Percentiles rank a stretch among this genome's conserved stretches.
These are phyloP conservation scores for Neurospora crassa DNA, from an alignment of 2,329 filamentous ascomycete species.

Conservation along the genomic window DNA sequence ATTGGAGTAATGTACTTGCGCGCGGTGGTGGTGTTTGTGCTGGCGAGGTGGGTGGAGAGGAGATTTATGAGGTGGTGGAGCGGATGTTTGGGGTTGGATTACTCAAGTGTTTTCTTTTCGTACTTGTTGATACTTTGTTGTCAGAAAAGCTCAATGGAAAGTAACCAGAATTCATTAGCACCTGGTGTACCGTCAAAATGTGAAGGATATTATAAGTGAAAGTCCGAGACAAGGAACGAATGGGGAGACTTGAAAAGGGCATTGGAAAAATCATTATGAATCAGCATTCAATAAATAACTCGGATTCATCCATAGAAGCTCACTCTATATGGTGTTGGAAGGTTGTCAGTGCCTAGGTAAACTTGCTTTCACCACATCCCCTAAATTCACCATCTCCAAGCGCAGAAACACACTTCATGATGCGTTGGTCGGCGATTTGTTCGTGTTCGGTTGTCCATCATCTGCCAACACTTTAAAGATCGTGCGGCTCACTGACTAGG, in stretches of 20 bases:
- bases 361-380: background rate
- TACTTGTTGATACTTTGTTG: no score
- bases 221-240: background rate
- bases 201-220: no score
- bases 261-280: background rate
- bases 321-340: background rate
- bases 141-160: no score
- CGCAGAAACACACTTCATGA: background rate
- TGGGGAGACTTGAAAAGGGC: background rate
- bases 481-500: background rate
- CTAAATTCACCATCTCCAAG: background rate
- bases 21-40: slow-evolving; percentile 36
- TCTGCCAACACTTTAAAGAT: background rate
- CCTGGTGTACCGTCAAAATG: no score
- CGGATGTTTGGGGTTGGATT: no score
- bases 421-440: background rate
- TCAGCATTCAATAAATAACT: background rate
- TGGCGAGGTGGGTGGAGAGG: slow-evolving; percentile 37
- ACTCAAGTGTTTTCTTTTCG: no score
- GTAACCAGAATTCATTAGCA: no score
- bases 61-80: slow-evolving; percentile 10
- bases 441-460: background rate
- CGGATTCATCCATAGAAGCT: background rate
- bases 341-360: background rate
- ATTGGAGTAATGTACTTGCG: slow-evolving; percentile 21